These are phyloP conservation scores for Clitopilus passeckerianus DNA, from an alignment of 768 basidiomycete genomes.

Conservation along the genomic window DNA sequence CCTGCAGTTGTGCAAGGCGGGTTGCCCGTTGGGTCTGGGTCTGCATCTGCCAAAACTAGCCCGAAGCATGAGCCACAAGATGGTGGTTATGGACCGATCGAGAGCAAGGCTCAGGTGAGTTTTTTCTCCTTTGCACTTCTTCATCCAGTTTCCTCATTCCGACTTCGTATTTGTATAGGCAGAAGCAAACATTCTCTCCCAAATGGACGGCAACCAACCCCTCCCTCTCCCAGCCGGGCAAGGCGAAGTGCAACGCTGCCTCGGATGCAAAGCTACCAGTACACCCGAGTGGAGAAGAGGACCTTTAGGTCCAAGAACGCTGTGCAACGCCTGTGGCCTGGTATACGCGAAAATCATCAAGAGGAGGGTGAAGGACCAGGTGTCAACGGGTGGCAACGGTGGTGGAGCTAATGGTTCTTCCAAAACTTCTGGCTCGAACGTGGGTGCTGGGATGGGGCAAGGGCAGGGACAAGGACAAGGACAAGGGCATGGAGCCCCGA, in stretches of 20 bases:
- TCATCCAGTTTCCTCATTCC: not conserved
- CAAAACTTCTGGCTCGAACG: not conserved
- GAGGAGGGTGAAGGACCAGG: constrained; percentile 11
- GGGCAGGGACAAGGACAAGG: constrained; percentile 4
- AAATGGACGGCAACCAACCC: not conserved
- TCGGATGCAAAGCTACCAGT: constrained; percentile 78
- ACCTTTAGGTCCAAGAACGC: constrained; percentile 75
- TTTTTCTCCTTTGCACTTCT: not conserved
- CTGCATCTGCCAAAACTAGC: constrained; percentile 8
- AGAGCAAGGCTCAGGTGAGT: constrained; percentile 5
- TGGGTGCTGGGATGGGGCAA: constrained; percentile 1
- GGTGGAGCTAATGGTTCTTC: constrained; percentile 2
- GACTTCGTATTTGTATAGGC: not conserved
- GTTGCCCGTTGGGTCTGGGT: constrained; percentile 1
- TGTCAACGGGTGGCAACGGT: not conserved
- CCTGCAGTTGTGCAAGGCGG: not conserved
- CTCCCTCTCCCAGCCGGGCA: constrained; percentile 17
- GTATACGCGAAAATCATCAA: constrained; percentile 73
- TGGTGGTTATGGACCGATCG: not conserved
- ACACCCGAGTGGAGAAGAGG: constrained; percentile 87
- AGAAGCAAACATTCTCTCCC: not conserved
- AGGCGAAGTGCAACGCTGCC: constrained; percentile 64
- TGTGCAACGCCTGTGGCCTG: constrained; percentile 84
- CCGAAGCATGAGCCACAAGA: not conserved
- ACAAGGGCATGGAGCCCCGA: not conserved